Evolutionary conservation across 169 alveolate species (phyloP).

Genomic region (Cryptosporidium canis): DNA sequence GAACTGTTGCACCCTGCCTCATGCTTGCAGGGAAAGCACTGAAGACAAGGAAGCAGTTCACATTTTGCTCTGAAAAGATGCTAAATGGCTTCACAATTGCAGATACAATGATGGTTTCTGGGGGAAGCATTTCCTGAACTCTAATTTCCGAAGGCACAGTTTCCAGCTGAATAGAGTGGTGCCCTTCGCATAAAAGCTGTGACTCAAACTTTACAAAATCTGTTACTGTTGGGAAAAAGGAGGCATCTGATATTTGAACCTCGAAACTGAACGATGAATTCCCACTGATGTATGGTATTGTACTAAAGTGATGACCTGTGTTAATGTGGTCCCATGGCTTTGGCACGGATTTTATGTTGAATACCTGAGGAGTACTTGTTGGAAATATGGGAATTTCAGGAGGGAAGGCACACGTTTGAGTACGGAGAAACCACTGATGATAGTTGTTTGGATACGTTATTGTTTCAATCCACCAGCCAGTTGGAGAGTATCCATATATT

Average conservation of each 20-base stretch:
- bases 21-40: slow-evolving; percentile 25
- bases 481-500: slow-evolving; percentile 65
- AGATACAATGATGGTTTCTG: slow-evolving; percentile 35
- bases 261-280: slow-evolving; percentile 50
- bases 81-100: slow-evolving; percentile 54
- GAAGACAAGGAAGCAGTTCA: slow-evolving; percentile 48
- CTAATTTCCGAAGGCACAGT: slow-evolving; percentile 13
- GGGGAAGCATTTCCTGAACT: slow-evolving; percentile 39
- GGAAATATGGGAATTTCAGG: slow-evolving; percentile 63
- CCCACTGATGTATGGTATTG: slow-evolving; percentile 13
- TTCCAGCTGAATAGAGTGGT: slow-evolving; percentile 24
- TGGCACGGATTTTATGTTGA: slow-evolving; percentile 36
- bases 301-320: slow-evolving; percentile 38
- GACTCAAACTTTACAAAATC: slow-evolving; percentile 16
- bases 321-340: slow-evolving; percentile 52
- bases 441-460: slow-evolving; percentile 58
- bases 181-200: slow-evolving; percentile 28
- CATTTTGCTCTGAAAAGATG: slow-evolving; percentile 17
- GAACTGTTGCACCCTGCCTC: background rate
- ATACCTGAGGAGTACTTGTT: slow-evolving; percentile 49
- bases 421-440: slow-evolving; percentile 54
- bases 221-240: background rate
- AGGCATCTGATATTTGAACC: slow-evolving; percentile 11
- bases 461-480: slow-evolving; percentile 70
- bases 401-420: slow-evolving; percentile 54